phyloP scores from a whole-genome alignment of 2,329 filamentous ascomycete genomes.

The Diaporthe vexans region DNA sequence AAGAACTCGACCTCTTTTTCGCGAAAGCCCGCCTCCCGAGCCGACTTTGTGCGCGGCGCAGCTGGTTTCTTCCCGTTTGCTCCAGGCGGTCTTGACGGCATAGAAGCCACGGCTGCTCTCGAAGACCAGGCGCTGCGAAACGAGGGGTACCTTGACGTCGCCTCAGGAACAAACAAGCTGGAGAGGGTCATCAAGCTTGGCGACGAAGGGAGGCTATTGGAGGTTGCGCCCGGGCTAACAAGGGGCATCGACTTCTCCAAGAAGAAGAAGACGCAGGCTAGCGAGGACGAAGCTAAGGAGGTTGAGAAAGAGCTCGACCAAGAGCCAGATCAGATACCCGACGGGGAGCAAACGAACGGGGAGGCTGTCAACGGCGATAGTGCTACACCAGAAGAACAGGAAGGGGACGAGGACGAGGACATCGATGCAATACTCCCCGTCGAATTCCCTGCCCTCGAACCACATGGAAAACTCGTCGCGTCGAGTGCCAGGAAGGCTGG shows the following conservation, averaged over 20 bases:
- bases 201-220: slow-evolving; percentile 81
- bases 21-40: slow-evolving; percentile 86
- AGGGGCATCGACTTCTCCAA: slow-evolving; percentile 82
- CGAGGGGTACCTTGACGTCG: slow-evolving; percentile 57
- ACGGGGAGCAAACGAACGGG: slow-evolving; percentile 48
- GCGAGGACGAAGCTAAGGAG: slow-evolving; percentile 75
- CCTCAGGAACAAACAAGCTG: slow-evolving; percentile 68
- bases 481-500: slow-evolving; percentile 81
- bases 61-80: slow-evolving; percentile 96
- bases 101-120: slow-evolving; percentile 86
- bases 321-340: slow-evolving; percentile 57
- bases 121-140: slow-evolving; percentile 80
- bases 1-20: slow-evolving; percentile 95
- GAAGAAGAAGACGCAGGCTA: slow-evolving; percentile 68
- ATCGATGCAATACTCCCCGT: slow-evolving; percentile 91
- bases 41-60: slow-evolving; percentile 92
- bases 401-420: slow-evolving; percentile 67
- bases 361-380: slow-evolving; percentile 40
- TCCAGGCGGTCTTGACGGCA: slow-evolving; percentile 87
- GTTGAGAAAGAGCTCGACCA: slow-evolving; percentile 74
- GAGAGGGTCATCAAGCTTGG: slow-evolving; percentile 89
- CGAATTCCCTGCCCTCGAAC: slow-evolving; percentile 92
- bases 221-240: slow-evolving; percentile 84
- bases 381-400: slow-evolving; percentile 47
- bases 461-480: slow-evolving; percentile 81